Evolutionary conservation across 805 yeast species (phyloP), one percentile per base, ranked within the genome.

Genomic region (Zygosaccharomyces rouxii): DNA sequence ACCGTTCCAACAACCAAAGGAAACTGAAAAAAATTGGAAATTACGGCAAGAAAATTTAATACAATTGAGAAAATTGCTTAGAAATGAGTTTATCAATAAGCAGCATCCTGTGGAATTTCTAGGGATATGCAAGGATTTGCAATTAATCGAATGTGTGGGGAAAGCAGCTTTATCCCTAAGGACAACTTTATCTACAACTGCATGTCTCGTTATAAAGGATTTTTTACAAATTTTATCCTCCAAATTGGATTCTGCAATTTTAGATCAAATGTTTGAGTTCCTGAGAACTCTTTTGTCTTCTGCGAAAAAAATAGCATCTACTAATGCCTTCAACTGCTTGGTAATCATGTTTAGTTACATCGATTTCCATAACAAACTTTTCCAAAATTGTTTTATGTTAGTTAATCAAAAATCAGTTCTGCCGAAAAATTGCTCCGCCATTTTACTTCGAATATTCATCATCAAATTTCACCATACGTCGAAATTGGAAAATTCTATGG

Each of bases 11-110:
- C 85, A 84, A 4, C 31, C 48, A 73, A 72, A 84, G 58, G 99
- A 94, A 64, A 85, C 95, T 0, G 99, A 94, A 60, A 75, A 76
- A 50, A 94, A 94, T 62, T 94, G 99, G 99, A 67, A 72, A 19
- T 56, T 59, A 0, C 75, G 99, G 59, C 96, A 90, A 57, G 74
- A 76, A 45, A 71, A 71, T 43, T 76, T 89, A 2, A 58, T 76
- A 1, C 74, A 73, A 42, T 59, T 89, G 29, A 74, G 97, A 48
- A 71, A 77, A 28, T 23, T 51, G 21, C 25, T 19, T 5, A 31
- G 44, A 2, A 42, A 46, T 19, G 28, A 42, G 5, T 48, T 42
- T 21, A 39, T 51, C 16, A 19, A 18, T 6, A 33, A 18, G 26
- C 1, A 66, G 35, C 46, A 47, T 84, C 3, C 79, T 81, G 57